Conservation (phyloP, 2,329 filamentous ascomycete species). For the Claviceps citrina region DNA sequence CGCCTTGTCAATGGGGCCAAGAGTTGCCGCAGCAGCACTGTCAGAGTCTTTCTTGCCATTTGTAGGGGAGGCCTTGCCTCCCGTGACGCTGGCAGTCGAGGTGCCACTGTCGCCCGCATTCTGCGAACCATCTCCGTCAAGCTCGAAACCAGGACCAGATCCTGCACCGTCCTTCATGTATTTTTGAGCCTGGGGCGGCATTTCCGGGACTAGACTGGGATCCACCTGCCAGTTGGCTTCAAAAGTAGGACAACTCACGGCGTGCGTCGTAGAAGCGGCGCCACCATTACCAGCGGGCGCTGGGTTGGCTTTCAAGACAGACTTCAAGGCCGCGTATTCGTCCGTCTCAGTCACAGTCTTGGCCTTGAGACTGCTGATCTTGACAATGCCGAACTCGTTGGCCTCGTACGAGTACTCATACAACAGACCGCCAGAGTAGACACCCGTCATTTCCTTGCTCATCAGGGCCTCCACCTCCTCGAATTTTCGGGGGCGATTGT, state of each 20-base stretch:
- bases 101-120: conserved; percentile 30
- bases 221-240: conserved; percentile 36
- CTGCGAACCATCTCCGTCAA: conserved; percentile 39
- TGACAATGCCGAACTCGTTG: conserved; percentile 67
- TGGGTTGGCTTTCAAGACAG: conserved; percentile 31
- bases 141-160: conserved; percentile 34
- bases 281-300: conserved; percentile 36
- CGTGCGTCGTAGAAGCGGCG: conserved; percentile 30
- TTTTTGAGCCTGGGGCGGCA: conserved; percentile 34
- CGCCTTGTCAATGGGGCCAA: conserved; percentile 14
- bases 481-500: conserved; percentile 61
- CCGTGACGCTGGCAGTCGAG: conserved; percentile 27
- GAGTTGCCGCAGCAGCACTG: conserved; percentile 16
- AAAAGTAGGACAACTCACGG: conserved; percentile 33
- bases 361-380: conserved; percentile 43
- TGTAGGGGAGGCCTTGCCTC: conserved; percentile 18
- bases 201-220: conserved; percentile 32
- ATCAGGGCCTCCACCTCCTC: conserved; percentile 68
- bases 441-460: conserved; percentile 62
- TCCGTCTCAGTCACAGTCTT: conserved; percentile 35
- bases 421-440: conserved; percentile 91
- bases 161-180: conserved; percentile 40
- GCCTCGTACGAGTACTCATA: conserved; percentile 83
- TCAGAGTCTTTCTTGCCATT: conserved; percentile 12
- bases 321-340: conserved; percentile 46